Base-by-base conservation (phyloP, 2,329 filamentous ascomycete species). In the Phyllosticta capitalensis region DNA sequence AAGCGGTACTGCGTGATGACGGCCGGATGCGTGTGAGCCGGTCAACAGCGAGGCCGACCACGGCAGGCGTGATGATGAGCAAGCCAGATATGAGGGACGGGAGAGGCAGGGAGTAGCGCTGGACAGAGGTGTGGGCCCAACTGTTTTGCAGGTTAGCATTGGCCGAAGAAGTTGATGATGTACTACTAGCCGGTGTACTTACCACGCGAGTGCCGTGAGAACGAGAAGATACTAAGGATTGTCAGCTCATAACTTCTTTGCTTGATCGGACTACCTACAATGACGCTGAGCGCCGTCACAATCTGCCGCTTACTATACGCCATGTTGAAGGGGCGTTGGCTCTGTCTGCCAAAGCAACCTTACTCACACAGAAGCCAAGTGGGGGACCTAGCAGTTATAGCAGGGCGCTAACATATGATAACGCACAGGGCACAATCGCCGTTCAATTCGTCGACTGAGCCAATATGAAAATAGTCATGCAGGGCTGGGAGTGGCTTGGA, bases 11-110 rank as follows among this genome's bases (percentile, higher is more conserved):
- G 49, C 24, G 58, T 9, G 52, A 24, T 1, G 49, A 9, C 20
- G 20, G 52, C 20, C 17, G 20, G 21, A 55, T 20, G 55, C 67
- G 64, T 38, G 59, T 61, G 45, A 57, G 69, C 58, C 26, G 66
- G 64, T 63, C 71, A 21, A 56, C 19, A 49, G 22, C 65, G 56
- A 74, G 63, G 66, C 50, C 74, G 63, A 60, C 70, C 70, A 20
- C 68, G 65, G 7, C 72, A 3, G 72, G 71, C 1, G 74, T 67
- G 20, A 69, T 68, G 53, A 74, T 65, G 28, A 68, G 65, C n/a
- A 74, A 65, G 21, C 69, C 70, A 55, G 65, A 64, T 54, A 72
- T 65, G 57, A 67, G 60, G 62, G 70, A 66, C 6, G 70, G 66
- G 52, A 74, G 68, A 1, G 72, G 72, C 3, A 74, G 66, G 22